Percentiles rank a stretch among this genome's conserved stretches.
Evolutionary conservation across 495 filamentous ascomycete genomes (phyloP).

Genomic region (Xylaria bambusicola): DNA sequence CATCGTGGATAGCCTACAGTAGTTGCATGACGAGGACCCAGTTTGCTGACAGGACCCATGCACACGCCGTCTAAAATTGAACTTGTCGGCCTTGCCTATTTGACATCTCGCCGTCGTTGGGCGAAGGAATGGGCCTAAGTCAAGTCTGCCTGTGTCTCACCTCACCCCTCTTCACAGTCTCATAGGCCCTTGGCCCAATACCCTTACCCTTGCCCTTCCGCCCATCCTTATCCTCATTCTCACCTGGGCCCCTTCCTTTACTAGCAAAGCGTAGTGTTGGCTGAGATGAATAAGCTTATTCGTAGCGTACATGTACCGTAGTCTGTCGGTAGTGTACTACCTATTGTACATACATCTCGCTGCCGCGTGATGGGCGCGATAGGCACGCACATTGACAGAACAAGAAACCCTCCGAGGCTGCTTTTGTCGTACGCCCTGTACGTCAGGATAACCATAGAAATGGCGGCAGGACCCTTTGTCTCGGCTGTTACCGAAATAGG

Average conservation of each 20-base stretch:
- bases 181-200: no score
- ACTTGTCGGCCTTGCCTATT: conserved; percentile 19
- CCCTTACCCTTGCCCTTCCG: no score
- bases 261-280: no score
- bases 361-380: not conserved
- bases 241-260: no score
- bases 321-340: not conserved
- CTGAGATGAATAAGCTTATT: conserved; percentile 14
- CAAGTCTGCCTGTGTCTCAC: no score
- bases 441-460: no score
- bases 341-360: not conserved
- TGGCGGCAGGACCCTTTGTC: no score
- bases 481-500: conserved; percentile 9
- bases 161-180: no score
- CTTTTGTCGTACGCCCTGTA: no score
- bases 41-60: conserved; percentile 19
- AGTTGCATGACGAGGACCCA: conserved; percentile 15
- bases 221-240: no score
- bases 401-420: not conserved
- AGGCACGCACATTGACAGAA: not conserved
- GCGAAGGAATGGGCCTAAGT: no score
- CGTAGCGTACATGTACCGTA: not conserved
- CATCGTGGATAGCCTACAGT: conserved; percentile 14
- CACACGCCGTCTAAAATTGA: not conserved
- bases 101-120: conserved; percentile 7